phyloP scores from a whole-genome alignment of 768 basidiomycete genomes.

The Lactifluus hygrophoroides region DNA sequence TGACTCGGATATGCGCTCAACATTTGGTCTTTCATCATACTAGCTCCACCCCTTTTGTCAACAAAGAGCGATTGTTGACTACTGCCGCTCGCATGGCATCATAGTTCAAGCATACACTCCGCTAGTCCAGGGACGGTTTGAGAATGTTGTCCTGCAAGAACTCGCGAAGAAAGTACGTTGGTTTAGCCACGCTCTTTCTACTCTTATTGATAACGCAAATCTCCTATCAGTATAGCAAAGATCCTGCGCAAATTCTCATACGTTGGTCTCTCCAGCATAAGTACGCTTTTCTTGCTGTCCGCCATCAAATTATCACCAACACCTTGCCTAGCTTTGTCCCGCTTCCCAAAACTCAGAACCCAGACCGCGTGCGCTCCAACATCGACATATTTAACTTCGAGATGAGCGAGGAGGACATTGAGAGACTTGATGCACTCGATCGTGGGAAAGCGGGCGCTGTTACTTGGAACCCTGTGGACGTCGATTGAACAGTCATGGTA shows the following conservation, averaged over 20 bases:
- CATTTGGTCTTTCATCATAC: not conserved
- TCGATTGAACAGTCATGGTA: constrained; percentile 13
- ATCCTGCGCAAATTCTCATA: constrained; percentile 72
- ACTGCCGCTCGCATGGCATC: constrained; percentile 48
- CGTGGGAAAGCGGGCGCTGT: constrained; percentile 62
- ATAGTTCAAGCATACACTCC: constrained; percentile 72
- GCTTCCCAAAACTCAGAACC: constrained; percentile 72
- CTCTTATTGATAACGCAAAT: not conserved
- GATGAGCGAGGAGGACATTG: constrained; percentile 56
- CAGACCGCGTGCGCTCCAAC: constrained; percentile 65
- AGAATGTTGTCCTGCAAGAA: constrained; percentile 43
- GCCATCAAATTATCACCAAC: not conserved
- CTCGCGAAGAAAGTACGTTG: constrained; percentile 50
- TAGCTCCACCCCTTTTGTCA: constrained; percentile 70
- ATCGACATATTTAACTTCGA: constrained; percentile 69
- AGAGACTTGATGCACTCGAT: constrained; percentile 58
- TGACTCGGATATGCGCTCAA: not conserved
- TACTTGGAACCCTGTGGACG: constrained; percentile 79
- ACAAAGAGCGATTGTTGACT: constrained; percentile 33
- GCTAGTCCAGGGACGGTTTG: constrained; percentile 42
- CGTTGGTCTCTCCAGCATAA: constrained; percentile 87
- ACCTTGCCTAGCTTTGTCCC: constrained; percentile 53
- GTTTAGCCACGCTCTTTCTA: not conserved
- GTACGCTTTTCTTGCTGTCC: constrained; percentile 34
- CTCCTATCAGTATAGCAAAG: constrained; percentile 40